Evolutionary conservation across 2,329 filamentous ascomycete species (phyloP).

Genomic region (Ilyonectria mors-panacis): DNA sequence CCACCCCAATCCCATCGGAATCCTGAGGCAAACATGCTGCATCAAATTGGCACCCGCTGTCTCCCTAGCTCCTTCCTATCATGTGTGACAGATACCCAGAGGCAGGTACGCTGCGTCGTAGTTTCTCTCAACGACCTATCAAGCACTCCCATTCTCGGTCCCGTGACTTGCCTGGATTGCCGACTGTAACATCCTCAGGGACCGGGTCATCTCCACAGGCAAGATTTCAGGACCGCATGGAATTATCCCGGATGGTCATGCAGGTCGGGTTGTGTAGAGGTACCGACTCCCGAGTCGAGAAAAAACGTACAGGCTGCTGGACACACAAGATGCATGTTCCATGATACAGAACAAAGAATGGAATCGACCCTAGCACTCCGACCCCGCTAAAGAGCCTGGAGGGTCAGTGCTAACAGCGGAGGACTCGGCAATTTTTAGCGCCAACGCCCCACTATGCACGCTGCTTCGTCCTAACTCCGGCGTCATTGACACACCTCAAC

Average conservation of each 20-base stretch:
- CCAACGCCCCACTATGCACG: slow-evolving; percentile 39
- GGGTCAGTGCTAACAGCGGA: slow-evolving; percentile 22
- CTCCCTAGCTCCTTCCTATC: background rate
- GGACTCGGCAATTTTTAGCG: slow-evolving; percentile 23
- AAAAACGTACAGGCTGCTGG: too few species aligned
- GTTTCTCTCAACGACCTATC: background rate
- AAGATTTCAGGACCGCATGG: background rate
- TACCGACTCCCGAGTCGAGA: too few species aligned
- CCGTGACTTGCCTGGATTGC: background rate
- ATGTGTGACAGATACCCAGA: background rate
- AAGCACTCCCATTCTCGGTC: background rate
- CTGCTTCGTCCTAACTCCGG: slow-evolving; percentile 48
- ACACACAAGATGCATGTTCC: too few species aligned
- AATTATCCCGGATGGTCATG: background rate
- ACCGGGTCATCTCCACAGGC: background rate
- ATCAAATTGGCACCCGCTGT: background rate
- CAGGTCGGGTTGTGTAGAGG: too few species aligned
- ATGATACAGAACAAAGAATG: background rate
- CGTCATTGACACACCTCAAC: slow-evolving; percentile 42
- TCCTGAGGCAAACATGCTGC: background rate
- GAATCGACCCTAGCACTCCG: background rate
- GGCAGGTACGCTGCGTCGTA: background rate
- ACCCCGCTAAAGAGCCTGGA: slow-evolving; percentile 29
- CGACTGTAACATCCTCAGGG: background rate
- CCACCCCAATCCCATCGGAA: background rate